phyloP scores from a whole-genome alignment of 2,329 filamentous ascomycete genomes.

The Phaeosphaeriaceae sp. region DNA sequence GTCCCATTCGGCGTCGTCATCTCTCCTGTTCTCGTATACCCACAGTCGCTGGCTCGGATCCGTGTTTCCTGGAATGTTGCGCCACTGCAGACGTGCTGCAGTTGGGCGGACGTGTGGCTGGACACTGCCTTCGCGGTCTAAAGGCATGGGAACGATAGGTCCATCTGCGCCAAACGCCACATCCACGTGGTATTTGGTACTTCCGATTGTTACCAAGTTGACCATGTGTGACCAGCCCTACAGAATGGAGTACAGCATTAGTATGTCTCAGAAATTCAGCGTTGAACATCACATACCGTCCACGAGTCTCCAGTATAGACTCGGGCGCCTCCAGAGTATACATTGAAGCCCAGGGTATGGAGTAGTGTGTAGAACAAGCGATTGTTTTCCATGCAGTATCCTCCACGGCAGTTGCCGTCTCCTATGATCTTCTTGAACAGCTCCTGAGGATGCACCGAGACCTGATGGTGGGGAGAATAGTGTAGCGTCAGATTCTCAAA shows the following conservation, averaged over 20 bases:
- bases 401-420: conserved; percentile 58
- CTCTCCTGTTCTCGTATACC: conserved; percentile 51
- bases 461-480: conserved; percentile 47
- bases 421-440: conserved; percentile 65
- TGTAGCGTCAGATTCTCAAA: conserved; percentile 67
- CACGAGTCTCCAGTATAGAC: conserved; percentile 42
- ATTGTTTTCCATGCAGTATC: conserved; percentile 70
- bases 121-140: conserved; percentile 37
- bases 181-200: conserved; percentile 49
- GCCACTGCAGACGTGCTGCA: conserved; percentile 41
- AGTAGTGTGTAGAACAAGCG: conserved; percentile 61
- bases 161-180: conserved; percentile 54
- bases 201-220: conserved; percentile 52
- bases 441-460: conserved; percentile 58
- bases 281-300: conserved; percentile 29
- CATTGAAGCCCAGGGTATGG: conserved; percentile 59
- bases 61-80: conserved; percentile 40
- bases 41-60: conserved; percentile 52
- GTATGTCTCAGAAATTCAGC: not conserved
- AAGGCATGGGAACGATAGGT: conserved; percentile 48
- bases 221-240: conserved; percentile 52
- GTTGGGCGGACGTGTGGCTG: conserved; percentile 42
- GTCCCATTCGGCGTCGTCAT: conserved; percentile 61
- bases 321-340: conserved; percentile 52
- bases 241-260: not conserved